phyloP scores from a whole-genome alignment of 306 rosid genomes.

The Quercus glauca region DNA sequence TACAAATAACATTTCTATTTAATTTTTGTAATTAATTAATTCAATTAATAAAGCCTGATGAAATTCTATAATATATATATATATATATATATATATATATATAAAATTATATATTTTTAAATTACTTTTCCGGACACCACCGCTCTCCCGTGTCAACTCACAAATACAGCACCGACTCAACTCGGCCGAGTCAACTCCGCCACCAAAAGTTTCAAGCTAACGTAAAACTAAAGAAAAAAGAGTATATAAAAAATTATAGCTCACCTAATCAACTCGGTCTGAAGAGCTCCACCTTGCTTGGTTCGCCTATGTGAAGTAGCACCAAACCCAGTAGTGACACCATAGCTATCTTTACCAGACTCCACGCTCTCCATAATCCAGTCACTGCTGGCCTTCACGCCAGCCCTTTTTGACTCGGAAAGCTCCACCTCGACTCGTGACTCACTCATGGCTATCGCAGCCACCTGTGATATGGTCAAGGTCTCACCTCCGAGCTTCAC shows the following conservation, averaged over 20 bases:
- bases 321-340: slow-evolving; percentile 97
- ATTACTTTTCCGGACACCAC: too few species aligned
- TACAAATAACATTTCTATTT: too few species aligned
- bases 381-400: slow-evolving; percentile 87
- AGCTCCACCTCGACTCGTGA: slow-evolving; percentile 53
- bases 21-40: too few species aligned
- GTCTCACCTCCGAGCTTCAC: slow-evolving; percentile 68
- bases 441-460: slow-evolving; percentile 57
- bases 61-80: too few species aligned
- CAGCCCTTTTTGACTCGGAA: slow-evolving; percentile 57
- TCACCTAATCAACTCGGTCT: slow-evolving; percentile 80
- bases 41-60: too few species aligned
- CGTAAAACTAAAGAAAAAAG: too few species aligned
- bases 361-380: slow-evolving; percentile 88
- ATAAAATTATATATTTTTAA: too few species aligned
- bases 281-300: slow-evolving; percentile 87
- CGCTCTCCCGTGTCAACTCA: too few species aligned
- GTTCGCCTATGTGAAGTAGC: slow-evolving; percentile 88
- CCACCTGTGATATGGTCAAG: slow-evolving; percentile 75
- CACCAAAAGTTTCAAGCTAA: too few species aligned
- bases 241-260: background rate
- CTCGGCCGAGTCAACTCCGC: too few species aligned
- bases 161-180: too few species aligned
- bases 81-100: too few species aligned
- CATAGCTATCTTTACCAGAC: slow-evolving; percentile 79